A percentile compares a stretch with the other conserved stretches of the same genome.
Conservation (phyloP, 2,329 filamentous ascomycete species). For the Botrytis cinerea region DNA sequence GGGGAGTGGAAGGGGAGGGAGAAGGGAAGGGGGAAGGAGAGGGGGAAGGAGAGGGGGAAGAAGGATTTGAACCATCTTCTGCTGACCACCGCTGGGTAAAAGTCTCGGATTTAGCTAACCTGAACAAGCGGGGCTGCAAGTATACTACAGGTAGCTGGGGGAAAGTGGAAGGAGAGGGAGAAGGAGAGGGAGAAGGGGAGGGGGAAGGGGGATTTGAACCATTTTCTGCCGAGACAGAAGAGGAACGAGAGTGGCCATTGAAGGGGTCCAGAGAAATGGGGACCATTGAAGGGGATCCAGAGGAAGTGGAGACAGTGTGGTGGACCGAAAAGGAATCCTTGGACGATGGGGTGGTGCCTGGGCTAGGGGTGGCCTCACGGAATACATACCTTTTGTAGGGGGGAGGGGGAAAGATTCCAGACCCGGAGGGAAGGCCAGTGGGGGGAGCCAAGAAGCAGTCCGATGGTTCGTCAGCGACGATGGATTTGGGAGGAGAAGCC, state of each 20-base stretch:
- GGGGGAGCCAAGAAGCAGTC: background rate
- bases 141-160: background rate
- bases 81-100: background rate
- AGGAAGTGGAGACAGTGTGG: background rate
- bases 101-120: background rate
- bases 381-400: background rate
- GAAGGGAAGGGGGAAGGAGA: too few relatives aligned
- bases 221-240: constrained; percentile 10
- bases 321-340: background rate
- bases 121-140: constrained; percentile 8
- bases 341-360: background rate
- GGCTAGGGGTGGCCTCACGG: background rate
- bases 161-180: too few relatives aligned
- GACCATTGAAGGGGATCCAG: background rate
- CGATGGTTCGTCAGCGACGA: background rate
- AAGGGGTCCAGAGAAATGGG: background rate
- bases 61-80: too few relatives aligned
- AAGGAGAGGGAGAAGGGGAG: too few relatives aligned
- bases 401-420: background rate
- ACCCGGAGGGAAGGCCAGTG: background rate
- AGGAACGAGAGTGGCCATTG: background rate
- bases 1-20: too few relatives aligned
- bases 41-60: too few relatives aligned
- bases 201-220: background rate
- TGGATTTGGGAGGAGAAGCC: background rate